Evolutionary conservation across 495 filamentous ascomycete species (phyloP).

Genomic region (Thozetella sp.): DNA sequence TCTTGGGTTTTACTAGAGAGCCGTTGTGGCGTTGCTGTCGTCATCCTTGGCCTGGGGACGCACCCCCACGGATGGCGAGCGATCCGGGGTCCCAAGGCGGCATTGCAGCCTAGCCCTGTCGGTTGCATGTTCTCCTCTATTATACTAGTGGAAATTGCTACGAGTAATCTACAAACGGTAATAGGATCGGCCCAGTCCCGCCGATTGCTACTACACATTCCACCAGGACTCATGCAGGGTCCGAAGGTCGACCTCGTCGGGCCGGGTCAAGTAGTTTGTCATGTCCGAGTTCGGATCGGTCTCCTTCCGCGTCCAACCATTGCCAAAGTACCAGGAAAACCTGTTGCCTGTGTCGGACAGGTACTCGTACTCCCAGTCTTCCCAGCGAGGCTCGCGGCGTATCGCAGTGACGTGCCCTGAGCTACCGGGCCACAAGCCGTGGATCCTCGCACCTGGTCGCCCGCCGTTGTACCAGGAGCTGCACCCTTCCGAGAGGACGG

Average conservation of each 20-base stretch:
- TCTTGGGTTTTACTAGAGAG: too few species aligned
- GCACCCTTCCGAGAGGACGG: conserved; percentile 65
- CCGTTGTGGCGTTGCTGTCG: too few species aligned
- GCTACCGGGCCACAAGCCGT: conserved; percentile 69
- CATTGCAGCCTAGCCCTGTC: too few species aligned
- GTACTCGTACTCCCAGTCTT: conserved; percentile 72
- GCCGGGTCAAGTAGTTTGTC: conserved; percentile 36
- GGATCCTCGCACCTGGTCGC: conserved; percentile 54
- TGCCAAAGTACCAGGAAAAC: conserved; percentile 45
- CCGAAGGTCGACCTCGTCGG: conserved; percentile 33
- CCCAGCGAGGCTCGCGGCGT: conserved; percentile 65
- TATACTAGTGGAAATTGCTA: too few species aligned
- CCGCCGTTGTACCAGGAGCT: conserved; percentile 73
- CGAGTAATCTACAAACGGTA: background rate
- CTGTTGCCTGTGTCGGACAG: conserved; percentile 37
- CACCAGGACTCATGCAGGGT: conserved; percentile 47
- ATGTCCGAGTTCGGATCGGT: conserved; percentile 33
- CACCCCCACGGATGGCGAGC: background rate
- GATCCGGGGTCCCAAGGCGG: background rate
- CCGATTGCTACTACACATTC: conserved; percentile 21
- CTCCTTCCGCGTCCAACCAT: conserved; percentile 42
- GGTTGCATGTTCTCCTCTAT: too few species aligned
- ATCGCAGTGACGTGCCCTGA: conserved; percentile 58
- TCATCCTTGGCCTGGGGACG: background rate
- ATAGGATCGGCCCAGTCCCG: background rate